Conservation (phyloP, 345 rosid species). For the Aurinia saxatilis region DNA sequence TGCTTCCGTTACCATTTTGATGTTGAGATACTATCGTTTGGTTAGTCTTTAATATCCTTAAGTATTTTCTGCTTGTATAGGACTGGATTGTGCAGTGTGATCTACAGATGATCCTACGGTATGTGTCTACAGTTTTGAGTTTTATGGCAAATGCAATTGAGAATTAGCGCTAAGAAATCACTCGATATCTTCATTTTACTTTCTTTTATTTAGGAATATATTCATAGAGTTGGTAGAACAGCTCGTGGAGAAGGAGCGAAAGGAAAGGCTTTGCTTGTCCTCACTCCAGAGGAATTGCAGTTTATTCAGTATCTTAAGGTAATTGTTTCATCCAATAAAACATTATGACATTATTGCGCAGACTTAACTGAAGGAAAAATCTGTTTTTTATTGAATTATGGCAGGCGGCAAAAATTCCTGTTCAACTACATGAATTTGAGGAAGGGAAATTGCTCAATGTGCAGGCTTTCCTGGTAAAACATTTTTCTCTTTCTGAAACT, state of each 20-base stretch:
- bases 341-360: neutral
- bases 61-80: conserved; percentile 35
- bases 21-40: neutral
- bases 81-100: conserved; percentile 98
- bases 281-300: conserved; percentile 77
- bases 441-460: conserved; percentile 63
- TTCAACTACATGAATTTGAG: conserved; percentile 68
- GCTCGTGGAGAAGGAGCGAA: conserved; percentile 99
- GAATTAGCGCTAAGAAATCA: too few species aligned
- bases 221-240: conserved; percentile 97
- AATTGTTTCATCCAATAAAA: neutral
- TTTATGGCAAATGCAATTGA: too few species aligned
- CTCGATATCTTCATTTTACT: neutral
- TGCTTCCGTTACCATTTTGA: conserved; percentile 7
- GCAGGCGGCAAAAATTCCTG: conserved; percentile 91
- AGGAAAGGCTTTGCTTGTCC: conserved; percentile 83
- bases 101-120: conserved; percentile 97
- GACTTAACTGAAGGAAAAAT: neutral
- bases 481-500: neutral
- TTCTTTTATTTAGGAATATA: conserved; percentile 66
- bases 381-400: neutral
- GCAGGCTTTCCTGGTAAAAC: conserved; percentile 71
- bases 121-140: too few species aligned
- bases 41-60: neutral
- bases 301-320: conserved; percentile 88